A percentile compares a stretch with the other conserved stretches of the same genome.
These are phyloP conservation scores for Trichosporon ovoides DNA, from an alignment of 1,284 basidiomycete species.

Conservation along the genomic window DNA sequence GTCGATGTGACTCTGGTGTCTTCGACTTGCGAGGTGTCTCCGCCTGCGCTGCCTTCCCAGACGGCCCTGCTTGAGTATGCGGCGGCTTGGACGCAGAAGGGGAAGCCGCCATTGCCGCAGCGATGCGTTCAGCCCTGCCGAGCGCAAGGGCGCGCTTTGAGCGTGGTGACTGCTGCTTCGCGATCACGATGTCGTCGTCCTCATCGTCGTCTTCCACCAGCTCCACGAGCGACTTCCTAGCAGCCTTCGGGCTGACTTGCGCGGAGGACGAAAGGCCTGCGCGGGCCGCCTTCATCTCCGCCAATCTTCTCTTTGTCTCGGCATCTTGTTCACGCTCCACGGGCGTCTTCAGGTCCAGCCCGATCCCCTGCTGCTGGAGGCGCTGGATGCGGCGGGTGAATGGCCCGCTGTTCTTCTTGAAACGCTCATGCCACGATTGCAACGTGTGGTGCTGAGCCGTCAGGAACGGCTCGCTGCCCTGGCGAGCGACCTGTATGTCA, in stretches of 20 bases:
- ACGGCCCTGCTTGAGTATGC: too few species aligned
- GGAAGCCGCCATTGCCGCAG: too few species aligned
- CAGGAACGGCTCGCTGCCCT: slow-evolving; percentile 17
- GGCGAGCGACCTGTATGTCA: slow-evolving; percentile 7
- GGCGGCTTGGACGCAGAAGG: too few species aligned
- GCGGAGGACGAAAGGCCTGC: too few species aligned
- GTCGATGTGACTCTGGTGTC: too few species aligned
- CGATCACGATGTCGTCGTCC: not conserved
- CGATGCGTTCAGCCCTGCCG: too few species aligned
- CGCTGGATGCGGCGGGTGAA: slow-evolving; percentile 25
- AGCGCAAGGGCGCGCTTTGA: not conserved
- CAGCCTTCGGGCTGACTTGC: not conserved
- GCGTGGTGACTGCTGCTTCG: not conserved
- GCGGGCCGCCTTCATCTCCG: not conserved
- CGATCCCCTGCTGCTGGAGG: slow-evolving; percentile 19
- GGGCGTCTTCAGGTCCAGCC: slow-evolving; percentile 28
- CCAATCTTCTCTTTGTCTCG: slow-evolving; percentile 7
- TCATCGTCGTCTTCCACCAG: not conserved
- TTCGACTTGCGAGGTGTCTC: too few species aligned
- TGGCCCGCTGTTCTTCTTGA: slow-evolving; percentile 33
- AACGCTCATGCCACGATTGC: slow-evolving; percentile 44
- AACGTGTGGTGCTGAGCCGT: slow-evolving; percentile 27
- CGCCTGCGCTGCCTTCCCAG: too few species aligned
- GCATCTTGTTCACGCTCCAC: slow-evolving; percentile 22
- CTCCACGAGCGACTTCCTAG: not conserved